phyloP scores from a whole-genome alignment of 2,329 filamentous ascomycete genomes.

The Aureobasidium mangrovei region DNA sequence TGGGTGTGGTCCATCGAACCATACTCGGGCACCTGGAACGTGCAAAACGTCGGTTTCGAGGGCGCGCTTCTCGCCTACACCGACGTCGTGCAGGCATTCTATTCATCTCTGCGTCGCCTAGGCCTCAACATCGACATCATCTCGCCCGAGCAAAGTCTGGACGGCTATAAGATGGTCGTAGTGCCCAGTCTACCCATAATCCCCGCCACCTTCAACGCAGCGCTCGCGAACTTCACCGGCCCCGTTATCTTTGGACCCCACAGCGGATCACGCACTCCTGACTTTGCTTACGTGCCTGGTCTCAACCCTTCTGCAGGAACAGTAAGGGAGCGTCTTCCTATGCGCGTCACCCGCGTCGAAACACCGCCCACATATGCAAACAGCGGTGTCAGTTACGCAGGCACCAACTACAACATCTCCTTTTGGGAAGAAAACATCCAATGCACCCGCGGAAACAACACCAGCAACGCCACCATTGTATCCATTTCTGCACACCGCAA shows the following conservation, averaged over 20 bases:
- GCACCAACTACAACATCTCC: slow-evolving; percentile 18
- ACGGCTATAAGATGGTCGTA: slow-evolving; percentile 19
- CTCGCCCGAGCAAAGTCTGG: slow-evolving; percentile 17
- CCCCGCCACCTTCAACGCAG: slow-evolving; percentile 16
- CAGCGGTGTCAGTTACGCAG: slow-evolving; percentile 18
- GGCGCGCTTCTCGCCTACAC: slow-evolving; percentile 16
- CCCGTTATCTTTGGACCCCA: slow-evolving; percentile 18
- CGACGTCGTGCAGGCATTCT: slow-evolving; percentile 19
- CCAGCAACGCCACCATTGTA: slow-evolving; percentile 16
- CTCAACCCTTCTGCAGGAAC: slow-evolving; percentile 18
- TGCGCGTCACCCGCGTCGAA: slow-evolving; percentile 19
- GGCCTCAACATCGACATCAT: slow-evolving; percentile 21
- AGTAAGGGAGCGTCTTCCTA: slow-evolving; percentile 15
- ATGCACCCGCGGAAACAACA: slow-evolving; percentile 16
- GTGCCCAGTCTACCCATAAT: slow-evolving; percentile 21
- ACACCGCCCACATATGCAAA: slow-evolving; percentile 18
- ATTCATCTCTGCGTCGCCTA: slow-evolving; percentile 19
- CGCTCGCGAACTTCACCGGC: slow-evolving; percentile 16
- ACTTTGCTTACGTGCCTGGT: slow-evolving; percentile 19
- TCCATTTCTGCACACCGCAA: slow-evolving; percentile 19
- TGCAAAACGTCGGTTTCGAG: slow-evolving; percentile 18
- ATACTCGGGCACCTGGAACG: slow-evolving; percentile 19
- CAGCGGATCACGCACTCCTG: slow-evolving; percentile 17
- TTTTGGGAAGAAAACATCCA: slow-evolving; percentile 18
- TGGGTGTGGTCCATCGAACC: slow-evolving; percentile 22